Conservation (phyloP, 1,284 basidiomycete genomes). For the Fomitopsis palustris region DNA sequence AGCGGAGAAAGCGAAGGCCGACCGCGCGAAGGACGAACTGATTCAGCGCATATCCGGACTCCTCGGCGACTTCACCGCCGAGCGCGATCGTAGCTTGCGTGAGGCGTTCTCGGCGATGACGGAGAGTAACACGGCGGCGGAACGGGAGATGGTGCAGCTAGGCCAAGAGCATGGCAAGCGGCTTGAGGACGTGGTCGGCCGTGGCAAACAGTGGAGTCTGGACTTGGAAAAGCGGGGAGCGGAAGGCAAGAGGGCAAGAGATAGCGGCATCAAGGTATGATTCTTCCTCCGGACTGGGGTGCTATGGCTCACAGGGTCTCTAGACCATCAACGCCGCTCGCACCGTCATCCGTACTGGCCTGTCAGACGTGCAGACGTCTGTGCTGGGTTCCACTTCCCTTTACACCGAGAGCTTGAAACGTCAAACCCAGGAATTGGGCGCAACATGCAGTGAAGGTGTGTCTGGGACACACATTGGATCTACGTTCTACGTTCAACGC, state of each 20-base stretch:
- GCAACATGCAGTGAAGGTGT: constrained; percentile 45
- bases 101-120: constrained; percentile 55
- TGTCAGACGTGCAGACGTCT: constrained; percentile 43
- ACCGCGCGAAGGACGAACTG: constrained; percentile 68
- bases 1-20: constrained; percentile 62
- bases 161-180: constrained; percentile 45
- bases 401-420: constrained; percentile 51
- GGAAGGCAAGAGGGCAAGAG: constrained; percentile 54
- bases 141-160: constrained; percentile 47
- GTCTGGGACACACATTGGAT: too few species aligned
- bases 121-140: constrained; percentile 52
- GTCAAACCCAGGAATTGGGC: constrained; percentile 42
- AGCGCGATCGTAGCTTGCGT: constrained; percentile 67
- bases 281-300: background rate
- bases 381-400: constrained; percentile 46
- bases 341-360: constrained; percentile 38
- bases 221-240: constrained; percentile 43
- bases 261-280: constrained; percentile 58
- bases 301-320: constrained; percentile 1
- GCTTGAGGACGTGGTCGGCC: constrained; percentile 38
- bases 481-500: too few species aligned
- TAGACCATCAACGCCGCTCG: constrained; percentile 44
- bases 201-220: constrained; percentile 37
- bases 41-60: constrained; percentile 69
- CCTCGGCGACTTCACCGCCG: constrained; percentile 65